Evolutionary conservation across 495 filamentous ascomycete genomes (phyloP), one percentile per base, ranked within the genome.

Genomic region (Aspergillus taichungensis): DNA sequence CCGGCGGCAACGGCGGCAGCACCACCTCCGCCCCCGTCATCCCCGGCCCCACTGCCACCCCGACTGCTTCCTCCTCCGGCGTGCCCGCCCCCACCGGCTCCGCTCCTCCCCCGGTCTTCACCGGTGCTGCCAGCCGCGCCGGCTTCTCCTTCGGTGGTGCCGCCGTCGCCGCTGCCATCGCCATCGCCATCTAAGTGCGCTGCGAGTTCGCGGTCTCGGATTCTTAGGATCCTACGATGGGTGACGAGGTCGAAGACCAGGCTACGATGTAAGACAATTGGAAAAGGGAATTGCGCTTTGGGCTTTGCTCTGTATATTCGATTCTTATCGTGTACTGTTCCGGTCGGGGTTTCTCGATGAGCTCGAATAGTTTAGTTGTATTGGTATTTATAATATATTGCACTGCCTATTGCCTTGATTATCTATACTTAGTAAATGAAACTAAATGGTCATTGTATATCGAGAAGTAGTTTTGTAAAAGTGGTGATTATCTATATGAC

Each of bases 91-190:
- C 52, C 29, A 49, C 56, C 6, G 38, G 47, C 29, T 48, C 55
- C 40, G 32, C 51, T 12, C 40, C 54, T 24, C 46, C 49, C n/a
- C 48, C 55, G n/a, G 30, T 57, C 35, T 59, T 53, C 43, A 66
- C 64, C 13, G 65, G 55, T 39, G 65, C 56, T 40, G 67, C 67
- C 18, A 55, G 35, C 43, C 46, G 53, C 30, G 46, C 59, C 46
- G 53, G 49, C 42, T 47, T 46, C 44, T 37, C 50, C 37, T 45
- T 61, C 14, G 54, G 59, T 37, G 52, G 60, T 50, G 61, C 59
- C 14, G 51, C 55, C 34, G 59, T 59, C n/a, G 49, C 49, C 34
- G 61, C 51, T 46, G 59, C 59, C 29, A 36, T 60, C 42, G 56
- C 54, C 40, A 45, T 52, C 32, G 60, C 50, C 29, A 12, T 68